Evolutionary conservation across 2,329 filamentous ascomycete genomes (phyloP), one percentile per base, ranked within the genome.

Genomic region (Diaporthe vaccinii): DNA sequence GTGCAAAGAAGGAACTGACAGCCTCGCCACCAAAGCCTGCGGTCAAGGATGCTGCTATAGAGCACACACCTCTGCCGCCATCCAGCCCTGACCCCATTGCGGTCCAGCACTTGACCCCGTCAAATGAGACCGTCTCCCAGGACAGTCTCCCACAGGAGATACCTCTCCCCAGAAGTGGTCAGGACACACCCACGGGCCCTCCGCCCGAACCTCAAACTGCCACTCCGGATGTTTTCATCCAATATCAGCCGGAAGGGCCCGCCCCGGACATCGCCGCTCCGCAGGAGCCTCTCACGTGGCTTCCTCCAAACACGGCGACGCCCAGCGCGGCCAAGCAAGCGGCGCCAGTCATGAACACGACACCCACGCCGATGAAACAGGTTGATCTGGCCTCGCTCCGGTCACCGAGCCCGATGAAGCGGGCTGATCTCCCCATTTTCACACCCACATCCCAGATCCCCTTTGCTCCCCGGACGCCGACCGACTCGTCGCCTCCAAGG

Each of bases 181-280:
- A 65, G 39, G 44, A 22, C 5, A 73, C 75, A 4, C 62, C 62
- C n/a, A 51, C 31, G 25, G 62, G 41, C 9, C 62, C 39, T 31
- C 51, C 72, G 12, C 59, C 61, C 5, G 22, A 41, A 7, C 59
- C 76, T 7, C 77, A 76, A 34, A 76, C 76, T 20, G 67, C 78
- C 6, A 78, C 79, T 9, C 76, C 81, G 1, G 85, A 88, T 69
- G 79, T 87, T 31, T 91, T 91, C 76, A 83, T 91, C 34, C 85
- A 85, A 0, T 91, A 91, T 76, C 87, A 91, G 75, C 89, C 90
- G 0, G 86, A 89, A n/a, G 90, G 89, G 0, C 87, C 88, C 1
- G 76, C 82, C 0, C 84, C 89, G 0, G 80, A 82, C 5, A 71
- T 85, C 0, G 76, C 86, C 22, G 78, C 82, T 9, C 82, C 82